phyloP scores from a whole-genome alignment of 148 eudicot species.

The Polygonum aviculare region DNA sequence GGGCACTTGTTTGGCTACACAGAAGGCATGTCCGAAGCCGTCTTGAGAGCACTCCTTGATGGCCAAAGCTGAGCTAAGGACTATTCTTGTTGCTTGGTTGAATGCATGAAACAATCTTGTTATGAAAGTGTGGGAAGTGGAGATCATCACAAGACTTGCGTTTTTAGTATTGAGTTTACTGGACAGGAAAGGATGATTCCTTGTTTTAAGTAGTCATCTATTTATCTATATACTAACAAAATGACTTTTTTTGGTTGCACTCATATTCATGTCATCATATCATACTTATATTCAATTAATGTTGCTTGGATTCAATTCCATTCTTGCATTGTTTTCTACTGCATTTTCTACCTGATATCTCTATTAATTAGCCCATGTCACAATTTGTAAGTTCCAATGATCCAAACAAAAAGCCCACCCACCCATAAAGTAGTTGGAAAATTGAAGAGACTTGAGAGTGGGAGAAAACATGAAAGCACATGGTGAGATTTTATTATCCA shows the following conservation, averaged over 20 bases:
- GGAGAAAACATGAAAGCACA: background rate
- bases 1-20: constrained; percentile 37
- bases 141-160: background rate
- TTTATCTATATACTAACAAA: too few relatives aligned
- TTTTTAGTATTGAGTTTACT: background rate
- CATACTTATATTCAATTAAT: background rate
- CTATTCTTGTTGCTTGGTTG: background rate
- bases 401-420: background rate
- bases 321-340: background rate
- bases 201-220: background rate
- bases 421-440: too few relatives aligned
- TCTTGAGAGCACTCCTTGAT: constrained; percentile 21
- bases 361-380: background rate
- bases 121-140: background rate
- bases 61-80: constrained; percentile 1
- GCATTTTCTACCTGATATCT: background rate
- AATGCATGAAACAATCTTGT: background rate
- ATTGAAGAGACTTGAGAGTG: background rate
- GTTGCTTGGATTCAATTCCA: background rate
- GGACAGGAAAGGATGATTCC: background rate
- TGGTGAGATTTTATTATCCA: background rate
- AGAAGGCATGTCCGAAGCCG: constrained; percentile 25
- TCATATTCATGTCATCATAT: too few relatives aligned
- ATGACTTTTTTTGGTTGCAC: too few relatives aligned
- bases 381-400: background rate